Evolutionary conservation across 352 stramenopile genomes (phyloP).

Genomic region (Phytophthora kernoviae): DNA sequence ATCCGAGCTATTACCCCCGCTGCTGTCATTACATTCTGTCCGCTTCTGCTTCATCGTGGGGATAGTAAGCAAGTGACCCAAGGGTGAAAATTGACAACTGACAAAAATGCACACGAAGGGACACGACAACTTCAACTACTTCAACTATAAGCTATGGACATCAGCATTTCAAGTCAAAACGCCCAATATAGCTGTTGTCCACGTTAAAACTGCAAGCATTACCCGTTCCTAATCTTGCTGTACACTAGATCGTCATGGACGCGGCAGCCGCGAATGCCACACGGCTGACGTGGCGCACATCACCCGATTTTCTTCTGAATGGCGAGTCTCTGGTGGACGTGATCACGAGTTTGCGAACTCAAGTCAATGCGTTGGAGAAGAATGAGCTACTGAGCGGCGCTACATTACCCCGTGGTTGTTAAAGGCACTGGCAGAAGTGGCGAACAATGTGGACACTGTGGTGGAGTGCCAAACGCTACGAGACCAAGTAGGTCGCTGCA

Average conservation of each 20-base stretch:
- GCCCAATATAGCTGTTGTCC: too few relatives aligned
- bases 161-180: too few relatives aligned
- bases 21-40: neutral
- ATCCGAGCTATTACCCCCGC: neutral
- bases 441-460: constrained; percentile 78
- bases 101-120: too few relatives aligned
- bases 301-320: constrained; percentile 79
- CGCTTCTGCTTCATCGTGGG: too few relatives aligned
- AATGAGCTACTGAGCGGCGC: constrained; percentile 80
- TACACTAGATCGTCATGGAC: constrained; percentile 23
- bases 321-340: constrained; percentile 81
- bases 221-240: neutral
- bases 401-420: constrained; percentile 73
- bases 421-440: constrained; percentile 77
- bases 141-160: too few relatives aligned
- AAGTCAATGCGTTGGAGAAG: constrained; percentile 73
- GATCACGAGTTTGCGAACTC: constrained; percentile 65
- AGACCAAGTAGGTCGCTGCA: constrained; percentile 79
- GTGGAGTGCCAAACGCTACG: constrained; percentile 79
- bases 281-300: constrained; percentile 62
- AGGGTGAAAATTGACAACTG: too few relatives aligned
- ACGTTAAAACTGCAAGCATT: too few relatives aligned
- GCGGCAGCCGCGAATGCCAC: constrained; percentile 46
- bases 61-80: too few relatives aligned
- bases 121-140: too few relatives aligned